These are phyloP conservation scores for Hericium coralloides DNA, from an alignment of 768 basidiomycete species.

Conservation along the genomic window DNA sequence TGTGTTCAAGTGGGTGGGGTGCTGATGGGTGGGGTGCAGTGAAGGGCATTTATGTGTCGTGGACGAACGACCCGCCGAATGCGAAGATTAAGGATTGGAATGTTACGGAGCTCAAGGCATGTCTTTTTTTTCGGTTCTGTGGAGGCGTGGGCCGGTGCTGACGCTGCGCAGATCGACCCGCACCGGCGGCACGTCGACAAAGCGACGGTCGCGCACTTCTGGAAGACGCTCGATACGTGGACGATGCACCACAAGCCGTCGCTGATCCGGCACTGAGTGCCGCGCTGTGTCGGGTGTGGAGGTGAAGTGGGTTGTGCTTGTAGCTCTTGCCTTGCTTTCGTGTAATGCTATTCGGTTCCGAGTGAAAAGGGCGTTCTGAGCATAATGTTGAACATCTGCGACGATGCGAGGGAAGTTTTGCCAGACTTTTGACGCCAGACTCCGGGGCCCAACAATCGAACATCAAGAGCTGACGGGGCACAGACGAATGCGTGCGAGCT, in stretches of 20 bases:
- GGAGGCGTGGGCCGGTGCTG: neutral
- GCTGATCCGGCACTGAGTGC: constrained; percentile 39
- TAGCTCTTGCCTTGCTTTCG: neutral
- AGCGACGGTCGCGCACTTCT: constrained; percentile 90
- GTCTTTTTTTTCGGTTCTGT: neutral
- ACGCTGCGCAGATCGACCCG: constrained; percentile 66
- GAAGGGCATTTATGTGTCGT: constrained; percentile 92
- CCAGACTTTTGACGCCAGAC: neutral
- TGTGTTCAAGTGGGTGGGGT: neutral
- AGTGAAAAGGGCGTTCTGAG: neutral
- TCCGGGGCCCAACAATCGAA: neutral
- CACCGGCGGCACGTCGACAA: constrained; percentile 89
- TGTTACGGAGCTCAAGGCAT: constrained; percentile 86
- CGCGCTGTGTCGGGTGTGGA: neutral
- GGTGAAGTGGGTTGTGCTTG: neutral
- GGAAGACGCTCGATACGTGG: constrained; percentile 88
- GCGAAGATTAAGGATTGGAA: constrained; percentile 93
- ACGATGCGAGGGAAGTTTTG: too few species aligned
- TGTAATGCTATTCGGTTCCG: neutral
- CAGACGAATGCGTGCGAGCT: neutral
- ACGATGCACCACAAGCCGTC: constrained; percentile 73
- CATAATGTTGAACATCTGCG: too few species aligned
- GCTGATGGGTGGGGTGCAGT: constrained; percentile 37
- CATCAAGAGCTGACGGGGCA: neutral
- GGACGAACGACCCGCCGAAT: constrained; percentile 88